Conservation (phyloP, 2,329 filamentous ascomycete genomes). For the Trichoderma sp. region DNA sequence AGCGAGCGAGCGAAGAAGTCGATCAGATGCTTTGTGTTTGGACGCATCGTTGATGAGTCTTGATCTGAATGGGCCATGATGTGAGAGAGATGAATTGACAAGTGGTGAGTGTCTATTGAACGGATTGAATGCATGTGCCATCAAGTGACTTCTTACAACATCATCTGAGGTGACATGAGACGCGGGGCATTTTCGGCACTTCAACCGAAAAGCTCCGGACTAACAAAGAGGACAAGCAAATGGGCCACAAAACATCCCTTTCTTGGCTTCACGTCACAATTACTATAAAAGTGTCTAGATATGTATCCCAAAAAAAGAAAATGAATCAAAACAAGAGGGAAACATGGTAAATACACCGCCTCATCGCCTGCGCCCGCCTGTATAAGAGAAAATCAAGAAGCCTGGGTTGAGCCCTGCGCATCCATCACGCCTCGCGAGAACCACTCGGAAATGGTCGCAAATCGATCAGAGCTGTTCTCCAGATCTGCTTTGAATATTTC, state of each 20-base stretch:
- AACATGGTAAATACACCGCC: background rate
- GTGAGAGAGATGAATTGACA: background rate
- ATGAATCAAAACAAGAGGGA: background rate
- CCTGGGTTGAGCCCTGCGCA: constrained; percentile 39
- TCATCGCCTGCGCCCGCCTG: constrained; percentile 2
- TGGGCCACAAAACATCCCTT: background rate
- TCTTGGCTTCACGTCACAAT: background rate
- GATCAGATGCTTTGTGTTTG: constrained; percentile 32
- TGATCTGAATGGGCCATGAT: constrained; percentile 4
- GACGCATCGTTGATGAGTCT: constrained; percentile 5
- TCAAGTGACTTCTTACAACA: background rate
- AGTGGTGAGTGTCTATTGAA: background rate
- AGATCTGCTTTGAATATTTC: constrained; percentile 85
- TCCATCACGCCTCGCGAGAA: constrained; percentile 91
- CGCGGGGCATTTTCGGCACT: constrained; percentile 16
- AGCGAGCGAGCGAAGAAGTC: constrained; percentile 47
- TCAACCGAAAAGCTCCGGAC: background rate
- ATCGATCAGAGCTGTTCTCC: constrained; percentile 73
- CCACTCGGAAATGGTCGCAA: constrained; percentile 90
- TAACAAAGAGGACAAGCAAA: background rate
- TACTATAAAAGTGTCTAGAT: constrained; percentile 1
- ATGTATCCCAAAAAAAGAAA: background rate
- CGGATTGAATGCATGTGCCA: background rate
- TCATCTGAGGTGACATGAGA: constrained; percentile 3
- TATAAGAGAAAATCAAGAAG: constrained; percentile 12